These are phyloP conservation scores for Hemerocallis citrina DNA, from an alignment of 106 monocot species.

Conservation along the genomic window DNA sequence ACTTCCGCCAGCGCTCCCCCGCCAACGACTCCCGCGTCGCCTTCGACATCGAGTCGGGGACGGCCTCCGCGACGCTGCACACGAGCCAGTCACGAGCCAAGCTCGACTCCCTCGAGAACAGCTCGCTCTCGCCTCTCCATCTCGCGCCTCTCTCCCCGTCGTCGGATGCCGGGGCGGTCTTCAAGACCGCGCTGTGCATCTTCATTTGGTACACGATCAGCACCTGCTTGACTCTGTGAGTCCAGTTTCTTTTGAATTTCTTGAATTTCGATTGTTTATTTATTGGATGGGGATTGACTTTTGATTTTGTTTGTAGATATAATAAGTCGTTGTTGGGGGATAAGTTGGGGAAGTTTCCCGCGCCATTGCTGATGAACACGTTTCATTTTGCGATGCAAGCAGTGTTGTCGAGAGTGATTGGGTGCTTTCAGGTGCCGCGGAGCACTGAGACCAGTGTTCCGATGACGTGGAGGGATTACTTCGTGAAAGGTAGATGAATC, in stretches of 20 bases:
- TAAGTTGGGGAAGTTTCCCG: constrained; percentile 81
- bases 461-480: constrained; percentile 88
- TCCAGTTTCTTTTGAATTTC: background rate
- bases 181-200: constrained; percentile 66
- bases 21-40: background rate
- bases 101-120: constrained; percentile 35
- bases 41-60: constrained; percentile 34
- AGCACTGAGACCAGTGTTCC: constrained; percentile 7
- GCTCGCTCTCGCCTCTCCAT: background rate
- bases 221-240: constrained; percentile 92
- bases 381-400: constrained; percentile 82
- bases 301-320: constrained; percentile 36
- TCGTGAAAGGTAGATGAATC: constrained; percentile 50
- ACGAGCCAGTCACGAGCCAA: constrained; percentile 43
- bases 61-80: constrained; percentile 11
- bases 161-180: constrained; percentile 22
- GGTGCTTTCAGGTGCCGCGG: constrained; percentile 27
- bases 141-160: background rate
- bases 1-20: constrained; percentile 45
- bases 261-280: background rate
- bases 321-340: constrained; percentile 85
- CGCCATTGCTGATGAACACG: constrained; percentile 84
- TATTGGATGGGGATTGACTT: background rate
- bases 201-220: constrained; percentile 76
- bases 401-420: constrained; percentile 44